Evolutionary conservation across 1,139 yeast genomes (phyloP).

Genomic region (Pichia kudriavzevii): DNA sequence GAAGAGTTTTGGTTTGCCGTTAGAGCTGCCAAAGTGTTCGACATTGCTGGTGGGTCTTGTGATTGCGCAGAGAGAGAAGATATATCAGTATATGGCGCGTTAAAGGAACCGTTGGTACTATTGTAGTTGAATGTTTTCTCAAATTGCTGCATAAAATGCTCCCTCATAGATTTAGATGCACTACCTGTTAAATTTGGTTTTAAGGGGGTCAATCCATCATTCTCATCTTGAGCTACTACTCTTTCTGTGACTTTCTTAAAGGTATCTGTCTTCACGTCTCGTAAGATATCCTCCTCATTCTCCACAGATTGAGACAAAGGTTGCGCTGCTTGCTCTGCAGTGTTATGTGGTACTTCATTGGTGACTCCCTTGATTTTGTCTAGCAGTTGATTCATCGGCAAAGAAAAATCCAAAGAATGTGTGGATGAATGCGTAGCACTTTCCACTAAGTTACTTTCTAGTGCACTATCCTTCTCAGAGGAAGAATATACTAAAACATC

Average conservation of each 20-base stretch:
- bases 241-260: constrained; percentile 15
- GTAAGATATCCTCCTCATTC: constrained; percentile 52
- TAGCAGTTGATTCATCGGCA: constrained; percentile 70
- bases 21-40: neutral
- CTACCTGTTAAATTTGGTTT: constrained; percentile 28
- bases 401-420: constrained; percentile 42
- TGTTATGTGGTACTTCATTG: constrained; percentile 10
- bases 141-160: constrained; percentile 37
- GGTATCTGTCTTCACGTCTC: constrained; percentile 40
- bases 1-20: neutral
- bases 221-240: constrained; percentile 8
- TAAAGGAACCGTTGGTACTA: constrained; percentile 1
- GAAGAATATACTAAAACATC: constrained; percentile 44
- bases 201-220: constrained; percentile 21
- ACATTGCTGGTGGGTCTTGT: too few species aligned
- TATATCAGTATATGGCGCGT: constrained; percentile 5
- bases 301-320: constrained; percentile 28
- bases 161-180: constrained; percentile 26
- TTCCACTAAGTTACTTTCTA: neutral
- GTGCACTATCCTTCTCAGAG: constrained; percentile 19
- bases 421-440: neutral
- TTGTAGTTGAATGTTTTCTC: constrained; percentile 16
- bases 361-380: constrained; percentile 32
- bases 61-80: constrained; percentile 10
- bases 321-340: constrained; percentile 1